Conservation (phyloP, 495 filamentous ascomycete genomes). For the Penicillium tannophilum region DNA sequence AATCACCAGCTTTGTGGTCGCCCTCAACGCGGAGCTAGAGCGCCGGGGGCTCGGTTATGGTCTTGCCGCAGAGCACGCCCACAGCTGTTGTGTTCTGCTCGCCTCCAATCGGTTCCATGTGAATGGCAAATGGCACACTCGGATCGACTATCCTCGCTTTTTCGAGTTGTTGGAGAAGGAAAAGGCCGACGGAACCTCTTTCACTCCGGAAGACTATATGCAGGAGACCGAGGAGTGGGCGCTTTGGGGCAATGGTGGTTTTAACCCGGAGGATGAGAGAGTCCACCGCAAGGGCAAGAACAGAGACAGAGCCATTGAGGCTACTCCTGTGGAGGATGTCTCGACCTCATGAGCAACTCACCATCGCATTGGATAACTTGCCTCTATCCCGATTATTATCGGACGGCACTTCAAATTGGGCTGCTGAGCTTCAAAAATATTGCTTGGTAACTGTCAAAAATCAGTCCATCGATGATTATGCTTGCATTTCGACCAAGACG, state of each 20-base stretch:
- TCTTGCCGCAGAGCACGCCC: slow-evolving; percentile 91
- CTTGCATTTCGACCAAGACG: not conserved
- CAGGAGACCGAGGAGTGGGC: slow-evolving; percentile 90
- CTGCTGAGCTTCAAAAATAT: not conserved
- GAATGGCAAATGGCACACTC: slow-evolving; percentile 82
- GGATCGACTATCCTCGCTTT: slow-evolving; percentile 88
- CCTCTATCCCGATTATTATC: not conserved
- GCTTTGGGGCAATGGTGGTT: slow-evolving; percentile 89
- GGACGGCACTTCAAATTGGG: not conserved
- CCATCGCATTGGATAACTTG: not conserved
- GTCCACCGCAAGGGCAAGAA: slow-evolving; percentile 75
- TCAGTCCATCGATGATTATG: not conserved
- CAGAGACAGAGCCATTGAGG: slow-evolving; percentile 15
- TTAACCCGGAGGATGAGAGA: slow-evolving; percentile 85
- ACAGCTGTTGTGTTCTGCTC: slow-evolving; percentile 89
- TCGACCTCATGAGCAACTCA: not conserved
- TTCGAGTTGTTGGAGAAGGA: slow-evolving; percentile 77
- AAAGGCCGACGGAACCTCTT: slow-evolving; percentile 58
- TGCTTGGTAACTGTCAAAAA: not conserved
- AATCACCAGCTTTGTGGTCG: slow-evolving; percentile 75
- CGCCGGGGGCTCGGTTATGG: slow-evolving; percentile 77
- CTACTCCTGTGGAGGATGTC: slow-evolving; percentile 2
- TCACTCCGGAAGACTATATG: slow-evolving; percentile 89
- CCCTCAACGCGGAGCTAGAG: slow-evolving; percentile 65
- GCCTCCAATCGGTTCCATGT: slow-evolving; percentile 74